Evolutionary conservation across 192 early-diverging fungal genomes (phyloP).

Genomic region (Entophlyctis luteolus): DNA sequence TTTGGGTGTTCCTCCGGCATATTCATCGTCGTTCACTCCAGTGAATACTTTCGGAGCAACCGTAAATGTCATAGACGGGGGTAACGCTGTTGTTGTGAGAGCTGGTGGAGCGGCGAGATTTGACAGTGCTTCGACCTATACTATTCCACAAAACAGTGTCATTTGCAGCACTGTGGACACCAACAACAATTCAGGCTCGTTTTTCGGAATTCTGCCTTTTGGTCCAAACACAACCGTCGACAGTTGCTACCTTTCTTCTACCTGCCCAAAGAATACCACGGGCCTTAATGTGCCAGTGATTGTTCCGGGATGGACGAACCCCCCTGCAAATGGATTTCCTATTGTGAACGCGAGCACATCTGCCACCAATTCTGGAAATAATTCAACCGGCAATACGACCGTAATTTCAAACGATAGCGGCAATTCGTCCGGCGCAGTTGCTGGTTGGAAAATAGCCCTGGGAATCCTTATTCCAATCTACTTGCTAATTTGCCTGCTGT

Average conservation of each 20-base stretch:
- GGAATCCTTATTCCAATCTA: conserved; percentile 2
- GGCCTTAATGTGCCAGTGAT: conserved; percentile 3
- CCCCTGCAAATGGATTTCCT: conserved; percentile 1
- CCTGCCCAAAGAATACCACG: neutral
- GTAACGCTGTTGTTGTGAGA: conserved; percentile 2
- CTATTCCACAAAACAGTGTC: neutral
- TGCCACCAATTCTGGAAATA: neutral
- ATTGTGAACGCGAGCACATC: conserved; percentile 10
- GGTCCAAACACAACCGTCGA: neutral
- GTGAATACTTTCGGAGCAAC: conserved; percentile 12
- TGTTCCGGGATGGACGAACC: conserved; percentile 12
- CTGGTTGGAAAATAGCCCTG: conserved; percentile 8
- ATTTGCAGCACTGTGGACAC: neutral
- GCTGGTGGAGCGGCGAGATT: neutral
- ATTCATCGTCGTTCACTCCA: neutral
- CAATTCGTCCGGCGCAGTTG: neutral
- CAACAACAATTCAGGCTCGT: conserved; percentile 1
- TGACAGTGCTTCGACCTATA: neutral
- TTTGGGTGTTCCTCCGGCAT: conserved; percentile 2
- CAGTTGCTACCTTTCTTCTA: neutral
- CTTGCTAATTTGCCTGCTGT: neutral
- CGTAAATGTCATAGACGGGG: conserved; percentile 3
- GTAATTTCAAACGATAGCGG: neutral
- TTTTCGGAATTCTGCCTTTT: conserved; percentile 16
- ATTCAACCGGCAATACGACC: neutral